Base-by-base conservation (phyloP, 129 eudicot species). In the Ambrosia trifida region DNA sequence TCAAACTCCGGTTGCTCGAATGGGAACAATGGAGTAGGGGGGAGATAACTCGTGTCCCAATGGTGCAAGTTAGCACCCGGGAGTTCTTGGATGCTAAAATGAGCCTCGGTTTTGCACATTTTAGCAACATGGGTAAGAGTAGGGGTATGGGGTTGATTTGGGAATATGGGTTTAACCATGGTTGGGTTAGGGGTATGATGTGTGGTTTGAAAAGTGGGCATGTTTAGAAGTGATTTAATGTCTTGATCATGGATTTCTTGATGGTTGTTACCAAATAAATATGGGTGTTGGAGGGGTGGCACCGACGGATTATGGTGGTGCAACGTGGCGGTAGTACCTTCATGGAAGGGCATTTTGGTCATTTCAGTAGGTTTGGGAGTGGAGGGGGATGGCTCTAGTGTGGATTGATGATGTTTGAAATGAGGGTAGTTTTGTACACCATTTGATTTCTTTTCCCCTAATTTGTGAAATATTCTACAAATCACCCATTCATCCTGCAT, bases 401-500 rank as follows among this genome's bases (percentile, higher is more conserved):
- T 72, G 47, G 85, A 57, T 66, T 57, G 67, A 46, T 64, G 78
- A 41, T 70, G 68, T 60, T 73, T 82, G 45, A 68, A 82, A 30
- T 50, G 68, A 54, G 70, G 70, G 73, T 66, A 59, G 68, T 62
- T 81, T 79, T 82, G 87, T 65, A 83, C 83, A 52, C 82, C 72
- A 70, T 24, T 76, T 75, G 84, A 16, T 64, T 79, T 79, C 76
- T 80, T 87, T 43, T 82, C 87, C 24, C 83, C 85, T 41, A 50
- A 14, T 70, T 87, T 87, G 71, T 79, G 89, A 75, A 84, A 84
- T 77, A 87, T 87, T 65, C 95, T 84, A 74, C 89, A 87, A 47
- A 87, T 82, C 79, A 87, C 95, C 95, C 95, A 87, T 68, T 87
- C 95, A 73, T 87, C 95, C 95, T 87, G 82, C 80, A 79, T 56